Evolutionary conservation across 176 grass and related monocot species (phyloP), one percentile per base, ranked within the genome.

Genomic region (Ensete ventricosum): DNA sequence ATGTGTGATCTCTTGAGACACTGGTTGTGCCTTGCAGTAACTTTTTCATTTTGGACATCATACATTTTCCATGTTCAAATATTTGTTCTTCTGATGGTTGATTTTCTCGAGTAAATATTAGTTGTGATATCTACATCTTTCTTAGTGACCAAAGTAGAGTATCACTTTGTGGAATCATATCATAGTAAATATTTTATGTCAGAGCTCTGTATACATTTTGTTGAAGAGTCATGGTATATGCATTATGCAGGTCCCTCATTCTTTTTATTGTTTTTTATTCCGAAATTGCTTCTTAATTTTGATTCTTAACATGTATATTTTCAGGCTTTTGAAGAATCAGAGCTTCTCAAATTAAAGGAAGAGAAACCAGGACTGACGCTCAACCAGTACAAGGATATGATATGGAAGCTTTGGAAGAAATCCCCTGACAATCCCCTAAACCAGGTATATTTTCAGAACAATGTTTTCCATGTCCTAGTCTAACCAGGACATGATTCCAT

Each of bases 361-460:
- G 95, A 99, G 88, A 99, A 99, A 62, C 95, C 95, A 59, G 95
- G 95, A 13, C 71, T 99, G 65, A 94, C 86, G 0, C 76, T 99
- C 50, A 78, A 99, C 22, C 90, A 99, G 55, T 99, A 94, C 86
- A 99, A 91, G 90, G 95, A 94, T 59, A 99, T 99, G 95, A 85
- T 99, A 81, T 99, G 95, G 95, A 99, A 99, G 83, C 79, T 94
- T 54, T 99, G 95, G 95, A 99, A 94, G 82, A 99, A 99, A 73
- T 99, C 95, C 50, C 95, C 95, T 54, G 95, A 99, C 71, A 99
- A 99, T 63, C 95, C 95, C 60, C 88, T 99, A 65, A 99, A 99
- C 80, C 88, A 99, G 88, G 95, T 99, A 84, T 71, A 9, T 25
- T 51, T 67, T 52, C 23, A 21, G 52, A 50, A 19, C 34, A 51